Evolutionary conservation across 1,284 basidiomycete species (phyloP).

Genomic region (Entoloma clypeatum): DNA sequence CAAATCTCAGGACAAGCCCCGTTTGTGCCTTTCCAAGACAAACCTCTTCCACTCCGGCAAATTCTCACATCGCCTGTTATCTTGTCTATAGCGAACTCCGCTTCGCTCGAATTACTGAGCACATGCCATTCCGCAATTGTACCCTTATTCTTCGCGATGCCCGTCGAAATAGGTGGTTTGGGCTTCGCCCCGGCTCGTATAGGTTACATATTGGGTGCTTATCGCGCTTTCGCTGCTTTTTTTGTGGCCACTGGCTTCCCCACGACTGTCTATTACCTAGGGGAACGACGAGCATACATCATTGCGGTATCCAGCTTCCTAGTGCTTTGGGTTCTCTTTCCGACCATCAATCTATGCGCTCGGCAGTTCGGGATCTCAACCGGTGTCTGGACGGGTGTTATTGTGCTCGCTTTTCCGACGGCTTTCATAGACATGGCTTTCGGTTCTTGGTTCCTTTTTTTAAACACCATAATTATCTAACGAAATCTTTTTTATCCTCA

Average conservation of each 20-base stretch:
- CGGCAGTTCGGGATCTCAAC: constrained; percentile 22
- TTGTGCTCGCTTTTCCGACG: constrained; percentile 26
- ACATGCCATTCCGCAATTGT: constrained; percentile 51
- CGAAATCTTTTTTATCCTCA: too few species aligned
- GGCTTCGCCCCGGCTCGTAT: constrained; percentile 49
- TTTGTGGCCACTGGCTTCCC: constrained; percentile 55
- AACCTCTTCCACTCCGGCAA: not conserved
- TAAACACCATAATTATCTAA: too few species aligned
- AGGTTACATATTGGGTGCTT: constrained; percentile 45
- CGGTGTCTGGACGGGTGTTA: constrained; percentile 32
- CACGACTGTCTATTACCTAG: constrained; percentile 43
- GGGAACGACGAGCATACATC: constrained; percentile 50
- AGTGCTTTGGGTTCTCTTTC: constrained; percentile 50
- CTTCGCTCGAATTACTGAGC: constrained; percentile 53
- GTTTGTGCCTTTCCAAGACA: not conserved
- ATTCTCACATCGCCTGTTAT: not conserved
- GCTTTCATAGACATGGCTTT: constrained; percentile 39
- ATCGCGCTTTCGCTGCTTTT: constrained; percentile 51
- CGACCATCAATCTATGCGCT: constrained; percentile 46
- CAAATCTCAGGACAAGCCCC: not conserved
- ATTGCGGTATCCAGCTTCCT: constrained; percentile 44
- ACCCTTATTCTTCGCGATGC: constrained; percentile 61
- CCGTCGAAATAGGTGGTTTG: constrained; percentile 54
- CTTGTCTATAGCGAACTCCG: constrained; percentile 1
- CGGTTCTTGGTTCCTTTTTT: too few species aligned